Conservation (phyloP, 2,329 filamentous ascomycete genomes). For the Botryosphaeria dothidea region DNA sequence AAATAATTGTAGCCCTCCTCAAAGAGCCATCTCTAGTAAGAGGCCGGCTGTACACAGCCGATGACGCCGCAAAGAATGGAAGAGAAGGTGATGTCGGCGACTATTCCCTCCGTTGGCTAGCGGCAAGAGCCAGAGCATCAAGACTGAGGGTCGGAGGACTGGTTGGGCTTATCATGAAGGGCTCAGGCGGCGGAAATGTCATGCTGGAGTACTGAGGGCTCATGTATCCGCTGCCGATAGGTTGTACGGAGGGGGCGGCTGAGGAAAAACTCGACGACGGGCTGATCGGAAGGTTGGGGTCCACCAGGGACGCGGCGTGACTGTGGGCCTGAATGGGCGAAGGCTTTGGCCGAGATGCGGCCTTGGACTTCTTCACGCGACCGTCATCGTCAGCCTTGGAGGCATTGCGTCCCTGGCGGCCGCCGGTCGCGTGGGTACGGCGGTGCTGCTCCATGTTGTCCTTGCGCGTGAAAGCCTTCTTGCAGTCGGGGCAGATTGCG, state of each 20-base stretch:
- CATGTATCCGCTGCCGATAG: conserved; percentile 26
- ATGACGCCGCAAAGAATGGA: background rate
- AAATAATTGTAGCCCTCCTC: background rate
- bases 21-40: background rate
- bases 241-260: conserved; percentile 30
- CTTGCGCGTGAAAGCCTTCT: conserved; percentile 77
- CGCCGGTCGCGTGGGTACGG: conserved; percentile 67
- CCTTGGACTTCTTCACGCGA: conserved; percentile 40
- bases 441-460: conserved; percentile 90
- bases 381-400: conserved; percentile 28
- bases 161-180: background rate
- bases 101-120: conserved; percentile 30
- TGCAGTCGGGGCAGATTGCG: conserved; percentile 69
- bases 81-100: background rate
- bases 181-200: conserved; percentile 3
- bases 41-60: background rate
- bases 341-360: conserved; percentile 33
- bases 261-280: conserved; percentile 31
- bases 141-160: conserved; percentile 33
- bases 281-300: conserved; percentile 32
- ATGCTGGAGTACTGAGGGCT: conserved; percentile 34
- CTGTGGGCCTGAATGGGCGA: conserved; percentile 26
- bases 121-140: conserved; percentile 39
- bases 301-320: conserved; percentile 29
- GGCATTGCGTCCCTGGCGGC: conserved; percentile 42